A percentile compares a stretch with the other conserved stretches of the same genome.
Evolutionary conservation across 768 basidiomycete species (phyloP).

Genomic region (Hypholoma sublateritium): DNA sequence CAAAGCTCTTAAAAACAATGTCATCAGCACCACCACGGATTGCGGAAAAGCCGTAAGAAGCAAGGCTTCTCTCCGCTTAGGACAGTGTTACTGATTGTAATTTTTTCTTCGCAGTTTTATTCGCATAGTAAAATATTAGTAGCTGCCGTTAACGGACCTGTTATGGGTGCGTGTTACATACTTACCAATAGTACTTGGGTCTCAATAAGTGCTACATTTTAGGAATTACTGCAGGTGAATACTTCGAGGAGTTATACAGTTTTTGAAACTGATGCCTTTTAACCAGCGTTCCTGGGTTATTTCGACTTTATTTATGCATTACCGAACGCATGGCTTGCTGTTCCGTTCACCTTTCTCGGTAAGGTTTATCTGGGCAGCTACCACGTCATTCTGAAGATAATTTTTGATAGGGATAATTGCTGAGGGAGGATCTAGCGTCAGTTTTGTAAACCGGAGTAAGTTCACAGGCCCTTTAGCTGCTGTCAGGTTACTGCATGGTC

Average conservation of each 20-base stretch:
- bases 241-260: neutral
- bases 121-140: constrained; percentile 69
- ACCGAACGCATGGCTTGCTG: constrained; percentile 58
- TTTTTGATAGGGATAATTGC: constrained; percentile 52
- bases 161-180: constrained; percentile 52
- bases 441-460: constrained; percentile 65
- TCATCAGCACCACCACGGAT: constrained; percentile 55
- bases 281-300: constrained; percentile 61
- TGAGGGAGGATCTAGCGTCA: constrained; percentile 71
- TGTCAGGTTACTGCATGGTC: neutral
- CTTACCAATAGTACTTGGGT: neutral
- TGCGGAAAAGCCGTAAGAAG: constrained; percentile 60
- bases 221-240: constrained; percentile 68
- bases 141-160: constrained; percentile 73
- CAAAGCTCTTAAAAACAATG: constrained; percentile 42
- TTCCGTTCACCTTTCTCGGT: constrained; percentile 72
- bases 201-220: constrained; percentile 9
- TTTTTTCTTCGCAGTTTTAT: constrained; percentile 46
- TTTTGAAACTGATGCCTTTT: neutral
- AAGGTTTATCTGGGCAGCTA: neutral
- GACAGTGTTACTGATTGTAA: neutral
- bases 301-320: constrained; percentile 76
- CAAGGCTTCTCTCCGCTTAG: neutral
- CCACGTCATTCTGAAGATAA: neutral
- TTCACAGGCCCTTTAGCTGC: neutral